Evolutionary conservation across 306 rosid genomes (phyloP).

Genomic region (Prunus padus): DNA sequence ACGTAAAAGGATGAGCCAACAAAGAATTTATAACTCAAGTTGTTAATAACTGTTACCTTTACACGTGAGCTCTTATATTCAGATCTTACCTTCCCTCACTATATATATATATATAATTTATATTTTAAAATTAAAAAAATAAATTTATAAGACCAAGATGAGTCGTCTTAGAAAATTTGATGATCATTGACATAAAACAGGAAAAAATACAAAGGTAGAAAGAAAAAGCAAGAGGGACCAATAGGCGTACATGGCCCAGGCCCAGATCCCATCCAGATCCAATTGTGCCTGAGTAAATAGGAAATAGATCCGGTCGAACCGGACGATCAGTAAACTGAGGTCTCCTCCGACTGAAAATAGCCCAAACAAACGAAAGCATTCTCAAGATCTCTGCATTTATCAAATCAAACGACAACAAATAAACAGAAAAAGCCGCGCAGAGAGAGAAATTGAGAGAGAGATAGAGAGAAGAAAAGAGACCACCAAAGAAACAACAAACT

Average conservation of each 20-base stretch:
- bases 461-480: too few species aligned
- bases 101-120: too few species aligned
- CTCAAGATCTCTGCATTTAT: not conserved
- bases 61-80: too few species aligned
- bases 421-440: not conserved
- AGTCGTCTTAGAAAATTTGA: too few species aligned
- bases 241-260: not conserved
- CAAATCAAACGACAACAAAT: not conserved
- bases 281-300: not conserved
- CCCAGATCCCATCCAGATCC: not conserved
- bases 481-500: not conserved
- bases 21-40: too few species aligned
- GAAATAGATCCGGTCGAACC: constrained; percentile 1
- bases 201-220: too few species aligned
- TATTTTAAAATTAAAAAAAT: too few species aligned
- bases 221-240: too few species aligned
- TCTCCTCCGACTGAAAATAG: not conserved
- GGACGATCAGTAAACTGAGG: constrained; percentile 26
- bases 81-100: too few species aligned
- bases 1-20: fast-evolving
- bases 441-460: not conserved
- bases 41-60: too few species aligned
- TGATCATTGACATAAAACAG: too few species aligned
- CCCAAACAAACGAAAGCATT: not conserved
- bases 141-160: too few species aligned